Evolutionary conservation across 73 alveolate genomes (phyloP).

Genomic region (Breviolum minutum): DNA sequence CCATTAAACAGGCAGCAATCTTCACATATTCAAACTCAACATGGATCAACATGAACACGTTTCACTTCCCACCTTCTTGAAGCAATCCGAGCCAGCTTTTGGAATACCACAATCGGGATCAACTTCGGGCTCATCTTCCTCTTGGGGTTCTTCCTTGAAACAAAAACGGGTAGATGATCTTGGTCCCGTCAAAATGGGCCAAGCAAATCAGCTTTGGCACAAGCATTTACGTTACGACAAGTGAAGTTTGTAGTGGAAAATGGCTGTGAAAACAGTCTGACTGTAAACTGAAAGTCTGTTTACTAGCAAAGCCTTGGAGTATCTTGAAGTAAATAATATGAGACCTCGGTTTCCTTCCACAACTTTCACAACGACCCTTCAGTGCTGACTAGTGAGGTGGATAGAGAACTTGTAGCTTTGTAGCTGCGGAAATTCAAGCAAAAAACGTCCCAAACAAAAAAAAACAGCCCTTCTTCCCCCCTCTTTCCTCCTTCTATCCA

Average conservation of each 20-base stretch:
- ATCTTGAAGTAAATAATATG: too few species aligned
- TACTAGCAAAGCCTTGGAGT: too few species aligned
- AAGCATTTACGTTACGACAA: too few species aligned
- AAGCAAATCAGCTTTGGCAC: too few species aligned
- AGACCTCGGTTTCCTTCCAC: too few species aligned
- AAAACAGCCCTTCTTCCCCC: not conserved
- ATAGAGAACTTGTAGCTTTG: too few species aligned
- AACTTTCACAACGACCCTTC: too few species aligned
- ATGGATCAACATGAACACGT: not conserved
- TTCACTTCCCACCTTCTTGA: conserved; percentile 70
- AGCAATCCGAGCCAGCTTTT: conserved; percentile 80
- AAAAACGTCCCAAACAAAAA: not conserved
- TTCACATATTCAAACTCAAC: not conserved
- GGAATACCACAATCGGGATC: conserved; percentile 85
- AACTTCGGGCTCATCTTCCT: conserved; percentile 39
- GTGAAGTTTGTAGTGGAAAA: too few species aligned
- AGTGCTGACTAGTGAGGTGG: too few species aligned
- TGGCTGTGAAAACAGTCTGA: too few species aligned
- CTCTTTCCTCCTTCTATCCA: not conserved
- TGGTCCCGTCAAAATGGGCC: not conserved
- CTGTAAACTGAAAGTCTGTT: too few species aligned
- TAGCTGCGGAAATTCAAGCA: too few species aligned
- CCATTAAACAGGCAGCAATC: not conserved
- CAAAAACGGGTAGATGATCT: not conserved
- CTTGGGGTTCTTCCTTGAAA: conserved; percentile 18